A percentile compares a stretch with the other conserved stretches of the same genome.
These are phyloP conservation scores for Corchorus olitorius DNA, from an alignment of 345 rosid genomes.

Conservation along the genomic window DNA sequence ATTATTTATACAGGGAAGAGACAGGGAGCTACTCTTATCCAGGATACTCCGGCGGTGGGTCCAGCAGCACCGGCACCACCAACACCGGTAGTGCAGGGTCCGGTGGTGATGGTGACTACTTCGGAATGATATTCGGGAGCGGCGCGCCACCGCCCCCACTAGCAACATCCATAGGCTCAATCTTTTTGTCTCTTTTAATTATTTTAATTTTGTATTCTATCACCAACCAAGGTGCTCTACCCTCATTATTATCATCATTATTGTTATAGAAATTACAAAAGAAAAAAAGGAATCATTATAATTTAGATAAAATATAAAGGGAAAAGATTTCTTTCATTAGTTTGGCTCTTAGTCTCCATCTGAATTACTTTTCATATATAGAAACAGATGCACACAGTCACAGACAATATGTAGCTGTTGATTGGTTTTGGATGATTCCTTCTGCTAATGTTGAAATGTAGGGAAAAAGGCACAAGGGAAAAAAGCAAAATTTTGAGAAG, in stretches of 20 bases:
- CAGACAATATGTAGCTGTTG: background rate
- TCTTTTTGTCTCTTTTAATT: conserved; percentile 46
- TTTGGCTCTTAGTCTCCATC: background rate
- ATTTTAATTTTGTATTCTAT: conserved; percentile 43
- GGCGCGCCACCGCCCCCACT: conserved; percentile 36
- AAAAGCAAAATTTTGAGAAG: background rate
- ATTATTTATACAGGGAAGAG: conserved; percentile 43
- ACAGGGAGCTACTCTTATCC: conserved; percentile 48
- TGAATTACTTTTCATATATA: background rate
- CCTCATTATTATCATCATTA: conserved; percentile 40
- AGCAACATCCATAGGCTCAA: conserved; percentile 24
- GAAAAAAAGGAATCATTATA: conserved; percentile 2
- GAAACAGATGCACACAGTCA: background rate
- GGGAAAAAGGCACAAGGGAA: background rate
- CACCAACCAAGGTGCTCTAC: conserved; percentile 36
- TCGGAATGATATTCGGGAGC: conserved; percentile 76
- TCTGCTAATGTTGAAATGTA: background rate
- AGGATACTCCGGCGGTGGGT: conserved; percentile 47
- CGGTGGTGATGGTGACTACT: conserved; percentile 36
- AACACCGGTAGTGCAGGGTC: conserved; percentile 32
- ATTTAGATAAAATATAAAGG: conserved; percentile 1
- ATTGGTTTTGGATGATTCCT: background rate
- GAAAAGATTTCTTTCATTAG: background rate
- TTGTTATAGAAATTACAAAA: conserved; percentile 30
- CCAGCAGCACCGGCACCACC: conserved; percentile 39